Evolutionary conservation across 352 stramenopile species (phyloP).

Genomic region (Thalassiosira delicatula): DNA sequence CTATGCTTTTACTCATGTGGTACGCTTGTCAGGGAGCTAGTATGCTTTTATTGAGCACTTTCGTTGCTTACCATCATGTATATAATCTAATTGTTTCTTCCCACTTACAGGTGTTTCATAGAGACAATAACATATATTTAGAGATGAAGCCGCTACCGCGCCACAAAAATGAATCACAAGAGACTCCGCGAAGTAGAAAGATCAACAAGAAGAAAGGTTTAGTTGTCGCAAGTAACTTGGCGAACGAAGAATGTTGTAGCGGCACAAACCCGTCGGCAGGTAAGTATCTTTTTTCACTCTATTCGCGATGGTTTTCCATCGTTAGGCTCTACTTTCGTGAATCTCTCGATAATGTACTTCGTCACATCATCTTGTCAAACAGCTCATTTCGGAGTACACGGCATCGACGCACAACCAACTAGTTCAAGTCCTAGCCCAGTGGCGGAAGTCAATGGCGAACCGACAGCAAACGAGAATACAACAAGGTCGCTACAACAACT

Average conservation of each 20-base stretch:
- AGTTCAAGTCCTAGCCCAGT: slow-evolving; percentile 13
- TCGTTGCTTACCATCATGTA: background rate
- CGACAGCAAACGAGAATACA: background rate
- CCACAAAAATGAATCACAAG: slow-evolving; percentile 20
- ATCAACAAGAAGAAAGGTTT: background rate
- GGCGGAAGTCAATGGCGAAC: background rate
- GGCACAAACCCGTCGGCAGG: slow-evolving; percentile 4
- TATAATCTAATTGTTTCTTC: background rate
- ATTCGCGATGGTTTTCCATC: background rate
- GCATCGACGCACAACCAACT: background rate
- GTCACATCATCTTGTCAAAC: slow-evolving; percentile 4
- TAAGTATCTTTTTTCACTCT: background rate
- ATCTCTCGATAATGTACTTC: too few relatives aligned
- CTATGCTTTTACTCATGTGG: slow-evolving; percentile 20
- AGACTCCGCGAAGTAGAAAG: slow-evolving; percentile 1
- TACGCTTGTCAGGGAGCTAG: too few relatives aligned
- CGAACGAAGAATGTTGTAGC: background rate
- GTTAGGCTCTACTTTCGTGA: too few relatives aligned
- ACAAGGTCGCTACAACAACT: slow-evolving; percentile 10
- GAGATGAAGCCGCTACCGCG: slow-evolving; percentile 9
- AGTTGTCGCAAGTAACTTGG: background rate
- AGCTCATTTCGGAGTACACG: background rate
- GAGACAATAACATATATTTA: slow-evolving; percentile 10
- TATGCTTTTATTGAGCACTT: background rate
- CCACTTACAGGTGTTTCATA: slow-evolving; percentile 16